Base-by-base conservation (phyloP, 2,329 filamentous ascomycete species). In the Aspergillus alliaceus region DNA sequence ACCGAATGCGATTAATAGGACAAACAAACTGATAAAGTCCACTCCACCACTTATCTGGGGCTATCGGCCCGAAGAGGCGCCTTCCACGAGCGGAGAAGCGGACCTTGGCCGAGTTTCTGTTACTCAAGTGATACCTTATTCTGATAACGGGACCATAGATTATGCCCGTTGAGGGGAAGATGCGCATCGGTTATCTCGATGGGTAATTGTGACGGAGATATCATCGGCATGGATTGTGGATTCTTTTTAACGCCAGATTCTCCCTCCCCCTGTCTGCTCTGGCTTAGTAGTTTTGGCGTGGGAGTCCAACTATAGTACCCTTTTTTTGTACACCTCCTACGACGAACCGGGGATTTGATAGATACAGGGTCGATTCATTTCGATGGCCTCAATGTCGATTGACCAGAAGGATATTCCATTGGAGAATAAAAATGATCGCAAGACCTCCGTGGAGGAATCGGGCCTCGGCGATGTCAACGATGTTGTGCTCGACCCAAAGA, bases 401-500 rank as follows among this genome's bases (percentile, higher is more conserved):
- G 22, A 44, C 14, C 31, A 47, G 14, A 46, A 50, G 29, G 55
- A 53, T 32, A 39, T 46, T 14, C 18, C 49, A 18, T 7, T 48
- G 4, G 58, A 59, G 32, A 48, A 35, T 18, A 37, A 49, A 24
- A 57, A 61, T 37, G 29, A 58, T n/a, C 55, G 58, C 14, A 63
- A 68, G 22, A 52, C 52, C 8, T 42, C 42, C 11, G 48, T 62
- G 8, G 24, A 65, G 6, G 63, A 65, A 7, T 35, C 54, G 14
- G 49, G 57, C 2, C 18, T 64, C 11, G 60, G 62, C 7, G 68
- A 64, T 18, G 53, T 60, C 25, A 54, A 63, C 2, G 65, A 71
- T 40, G 58, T 70, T 20, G 61, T 65, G 7, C 64, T 83, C 18
- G 80, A 83, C 58, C 72, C 75, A 1, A 71, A 65, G 20, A 78